Base-by-base conservation (phyloP, 2,329 filamentous ascomycete genomes). In the Diplodia intermedia region DNA sequence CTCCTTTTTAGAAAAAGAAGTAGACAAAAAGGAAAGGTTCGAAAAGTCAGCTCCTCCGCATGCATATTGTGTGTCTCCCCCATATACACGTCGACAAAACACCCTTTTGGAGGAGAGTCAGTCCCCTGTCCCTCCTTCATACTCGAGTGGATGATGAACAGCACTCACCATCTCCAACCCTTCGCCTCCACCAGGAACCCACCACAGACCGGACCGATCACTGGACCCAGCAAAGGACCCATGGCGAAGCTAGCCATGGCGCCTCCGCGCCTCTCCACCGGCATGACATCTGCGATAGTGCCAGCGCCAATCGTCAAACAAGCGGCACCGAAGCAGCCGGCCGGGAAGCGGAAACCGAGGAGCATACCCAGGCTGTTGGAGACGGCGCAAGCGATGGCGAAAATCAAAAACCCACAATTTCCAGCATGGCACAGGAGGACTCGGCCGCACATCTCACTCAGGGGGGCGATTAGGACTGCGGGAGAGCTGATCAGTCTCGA, bases 331-430 rank as follows among this genome's bases (percentile, higher is more conserved):
- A 76, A 74, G 36, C 73, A 75, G 12, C 78, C 78, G 62, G 75
- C 74, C 7, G 79, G 70, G 23, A 80, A 73, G 14, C 78, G 78
- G 60, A 80, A 79, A 0, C 71, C 77, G n/a, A 79, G 72, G 1
- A 80, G 73, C 78, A 79, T 79, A 53, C 72, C 72, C 71, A 79
- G 74, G 54, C 73, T 76, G 20, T 67, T 74, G 26, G 73, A 76
- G 1, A 76, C 67, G 3, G 74, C 78, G 65, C 78, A 84, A 1
- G 78, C 75, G 8, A 85, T 69, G 70, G 84, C 84, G 80, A 84
- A 85, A 49, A 81, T 68, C 2, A 87, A 73, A 72, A 86, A 86
- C 78, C 83, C 80, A 1, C 84, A 43, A 68, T 84, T 86, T 69
- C 73, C 75, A 29, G 75, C 69, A 61, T 78, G 72, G 70, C 79